Percentiles rank a stretch among this genome's conserved stretches.
phyloP scores from a whole-genome alignment of 1,284 basidiomycete genomes.

The Erythrobasidium hasegawianum region DNA sequence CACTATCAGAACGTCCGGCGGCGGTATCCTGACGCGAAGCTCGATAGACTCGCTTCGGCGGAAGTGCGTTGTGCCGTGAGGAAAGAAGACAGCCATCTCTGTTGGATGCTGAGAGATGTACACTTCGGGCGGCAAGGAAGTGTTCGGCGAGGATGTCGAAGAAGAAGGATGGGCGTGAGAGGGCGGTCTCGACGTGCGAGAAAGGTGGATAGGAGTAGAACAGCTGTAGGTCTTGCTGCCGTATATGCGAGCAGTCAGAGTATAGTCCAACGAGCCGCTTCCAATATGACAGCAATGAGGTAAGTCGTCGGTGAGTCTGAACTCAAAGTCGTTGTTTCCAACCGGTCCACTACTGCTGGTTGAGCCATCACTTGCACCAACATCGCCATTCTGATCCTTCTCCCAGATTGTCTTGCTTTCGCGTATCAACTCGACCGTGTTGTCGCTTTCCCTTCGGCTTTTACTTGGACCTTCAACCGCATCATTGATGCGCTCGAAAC shows the following conservation, averaged over 20 bases:
- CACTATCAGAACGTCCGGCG: conserved; percentile 20
- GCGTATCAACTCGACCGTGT: conserved; percentile 25
- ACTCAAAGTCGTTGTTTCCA: conserved; percentile 23
- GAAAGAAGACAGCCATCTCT: conserved; percentile 24
- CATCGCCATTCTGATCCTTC: not conserved
- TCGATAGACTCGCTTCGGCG: conserved; percentile 26
- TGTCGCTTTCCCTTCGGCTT: not conserved
- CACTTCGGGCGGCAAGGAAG: conserved; percentile 6
- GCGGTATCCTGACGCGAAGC: conserved; percentile 32
- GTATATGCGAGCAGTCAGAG: conserved; percentile 21
- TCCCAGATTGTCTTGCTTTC: conserved; percentile 23
- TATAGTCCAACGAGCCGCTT: conserved; percentile 17
- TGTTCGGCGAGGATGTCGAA: not conserved
- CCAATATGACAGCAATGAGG: conserved; percentile 35
- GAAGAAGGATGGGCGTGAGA: not conserved
- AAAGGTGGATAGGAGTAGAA: conserved; percentile 19
- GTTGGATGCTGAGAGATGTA: conserved; percentile 24
- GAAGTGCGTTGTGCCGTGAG: conserved; percentile 21
- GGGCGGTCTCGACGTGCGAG: conserved; percentile 14
- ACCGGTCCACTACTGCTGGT: conserved; percentile 3
- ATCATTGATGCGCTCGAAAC: conserved; percentile 26
- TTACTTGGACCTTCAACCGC: not conserved
- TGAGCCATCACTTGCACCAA: not conserved
- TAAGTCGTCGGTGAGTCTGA: conserved; percentile 30
- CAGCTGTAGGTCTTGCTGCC: not conserved